These are phyloP conservation scores for Beauveria bassiana DNA, from an alignment of 2,329 filamentous ascomycete species.

Conservation along the genomic window DNA sequence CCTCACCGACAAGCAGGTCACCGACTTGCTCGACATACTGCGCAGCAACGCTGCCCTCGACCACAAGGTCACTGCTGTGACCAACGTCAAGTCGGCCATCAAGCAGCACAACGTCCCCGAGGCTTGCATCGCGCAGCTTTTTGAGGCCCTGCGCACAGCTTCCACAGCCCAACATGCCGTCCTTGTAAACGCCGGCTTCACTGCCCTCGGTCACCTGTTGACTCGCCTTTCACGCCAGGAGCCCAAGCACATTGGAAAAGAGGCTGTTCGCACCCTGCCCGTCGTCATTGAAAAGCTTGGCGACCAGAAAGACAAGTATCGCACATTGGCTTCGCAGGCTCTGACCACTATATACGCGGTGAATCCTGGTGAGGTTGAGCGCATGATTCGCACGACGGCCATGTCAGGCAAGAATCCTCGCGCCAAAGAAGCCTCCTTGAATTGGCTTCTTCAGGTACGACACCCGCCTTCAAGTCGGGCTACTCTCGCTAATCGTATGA, in stretches of 20 bases:
- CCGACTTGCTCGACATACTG: conserved; percentile 43
- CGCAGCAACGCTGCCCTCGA: conserved; percentile 60
- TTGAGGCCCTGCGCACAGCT: conserved; percentile 72
- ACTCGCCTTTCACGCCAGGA: conserved; percentile 83
- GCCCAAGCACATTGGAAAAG: conserved; percentile 60
- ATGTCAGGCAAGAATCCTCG: conserved; percentile 74
- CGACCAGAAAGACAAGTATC: conserved; percentile 79
- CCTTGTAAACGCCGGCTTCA: conserved; percentile 77
- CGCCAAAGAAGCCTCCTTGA: conserved; percentile 77
- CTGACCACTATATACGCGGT: conserved; percentile 70
- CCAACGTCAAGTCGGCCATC: conserved; percentile 74
- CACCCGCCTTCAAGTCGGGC: not conserved
- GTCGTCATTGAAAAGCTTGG: conserved; percentile 78
- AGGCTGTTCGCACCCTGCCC: conserved; percentile 64
- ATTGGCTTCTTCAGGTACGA: conserved; percentile 71
- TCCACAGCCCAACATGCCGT: conserved; percentile 69
- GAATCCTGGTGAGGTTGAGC: conserved; percentile 67
- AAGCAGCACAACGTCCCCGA: conserved; percentile 90
- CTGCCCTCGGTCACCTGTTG: conserved; percentile 77
- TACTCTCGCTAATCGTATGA: not conserved
- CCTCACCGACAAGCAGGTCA: conserved; percentile 51
- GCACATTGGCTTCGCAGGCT: conserved; percentile 64
- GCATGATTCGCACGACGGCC: conserved; percentile 67
- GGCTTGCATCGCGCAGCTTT: conserved; percentile 59
- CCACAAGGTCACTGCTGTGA: conserved; percentile 63